Percentiles rank a stretch among this genome's conserved stretches.
phyloP scores from a whole-genome alignment of 345 rosid species.

The Gossypium rotundifolium region DNA sequence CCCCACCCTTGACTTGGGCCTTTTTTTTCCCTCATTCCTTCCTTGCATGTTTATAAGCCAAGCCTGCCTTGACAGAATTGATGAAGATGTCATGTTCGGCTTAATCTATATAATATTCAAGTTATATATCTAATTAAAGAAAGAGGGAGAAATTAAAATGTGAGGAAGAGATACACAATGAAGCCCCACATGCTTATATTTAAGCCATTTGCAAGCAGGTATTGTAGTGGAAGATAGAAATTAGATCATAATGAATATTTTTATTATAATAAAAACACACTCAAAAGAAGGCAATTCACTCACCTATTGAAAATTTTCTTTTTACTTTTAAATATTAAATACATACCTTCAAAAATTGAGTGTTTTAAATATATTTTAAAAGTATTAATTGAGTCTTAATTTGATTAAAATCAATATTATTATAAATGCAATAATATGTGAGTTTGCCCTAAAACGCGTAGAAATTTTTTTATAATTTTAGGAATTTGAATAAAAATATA shows the following conservation, averaged over 20 bases:
- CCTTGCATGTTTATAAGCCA: not conserved
- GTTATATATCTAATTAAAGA: not conserved
- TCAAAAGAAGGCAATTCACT: not conserved
- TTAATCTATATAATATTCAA: not conserved
- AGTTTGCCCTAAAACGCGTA: rapidly evolving
- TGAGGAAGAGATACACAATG: not conserved
- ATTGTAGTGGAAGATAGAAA: conserved; percentile 11
- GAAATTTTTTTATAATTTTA: too few relatives aligned
- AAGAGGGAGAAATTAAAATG: conserved; percentile 1
- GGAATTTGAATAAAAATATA: too few relatives aligned
- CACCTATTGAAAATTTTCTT: not conserved
- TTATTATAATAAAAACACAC: not conserved
- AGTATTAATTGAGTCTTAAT: too few relatives aligned
- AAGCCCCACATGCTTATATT: conserved; percentile 24
- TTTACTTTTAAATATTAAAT: too few relatives aligned
- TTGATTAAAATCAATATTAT: too few relatives aligned
- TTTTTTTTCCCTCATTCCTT: not conserved
- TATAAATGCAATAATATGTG: too few relatives aligned
- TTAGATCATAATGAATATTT: not conserved
- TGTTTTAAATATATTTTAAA: too few relatives aligned
- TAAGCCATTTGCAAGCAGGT: conserved; percentile 4
- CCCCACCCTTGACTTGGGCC: not conserved
- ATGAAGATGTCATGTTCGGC: not conserved
- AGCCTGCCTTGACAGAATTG: not conserved
- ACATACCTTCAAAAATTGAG: too few relatives aligned